These are phyloP conservation scores for Lomentospora prolificans DNA, from an alignment of 2,329 filamentous ascomycete genomes.

Conservation along the genomic window DNA sequence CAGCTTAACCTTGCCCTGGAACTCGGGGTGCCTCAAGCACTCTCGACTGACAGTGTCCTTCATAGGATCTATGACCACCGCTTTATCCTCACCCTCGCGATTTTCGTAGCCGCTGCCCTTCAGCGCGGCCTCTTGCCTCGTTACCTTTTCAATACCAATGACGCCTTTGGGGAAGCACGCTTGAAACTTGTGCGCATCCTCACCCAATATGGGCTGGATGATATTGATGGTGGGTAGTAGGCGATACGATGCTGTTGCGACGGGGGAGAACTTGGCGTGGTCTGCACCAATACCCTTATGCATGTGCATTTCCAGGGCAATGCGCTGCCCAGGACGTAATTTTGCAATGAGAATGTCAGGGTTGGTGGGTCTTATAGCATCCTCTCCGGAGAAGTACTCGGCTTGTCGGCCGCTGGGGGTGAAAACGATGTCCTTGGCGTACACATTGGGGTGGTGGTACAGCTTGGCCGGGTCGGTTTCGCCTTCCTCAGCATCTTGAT, in stretches of 20 bases:
- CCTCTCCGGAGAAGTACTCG: slow-evolving; percentile 56
- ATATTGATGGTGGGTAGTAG: slow-evolving; percentile 85
- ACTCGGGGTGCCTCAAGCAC: slow-evolving; percentile 82
- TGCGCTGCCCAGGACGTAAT: slow-evolving; percentile 79
- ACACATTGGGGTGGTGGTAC: slow-evolving; percentile 78
- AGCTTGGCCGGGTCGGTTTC: slow-evolving; percentile 76
- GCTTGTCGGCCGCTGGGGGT: slow-evolving; percentile 63
- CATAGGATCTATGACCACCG: slow-evolving; percentile 80
- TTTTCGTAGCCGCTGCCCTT: slow-evolving; percentile 59
- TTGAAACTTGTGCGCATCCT: slow-evolving; percentile 81
- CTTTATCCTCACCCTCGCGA: slow-evolving; percentile 71
- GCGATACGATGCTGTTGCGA: slow-evolving; percentile 88
- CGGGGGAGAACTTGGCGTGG: slow-evolving; percentile 94
- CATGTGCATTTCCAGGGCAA: slow-evolving; percentile 83
- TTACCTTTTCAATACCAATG: slow-evolving; percentile 67
- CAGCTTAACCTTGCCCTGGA: slow-evolving; percentile 90
- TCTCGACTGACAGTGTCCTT: slow-evolving; percentile 93
- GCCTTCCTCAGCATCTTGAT: slow-evolving; percentile 57
- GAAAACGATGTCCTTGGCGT: slow-evolving; percentile 70
- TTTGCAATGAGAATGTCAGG: slow-evolving; percentile 93
- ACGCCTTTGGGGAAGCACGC: slow-evolving; percentile 85
- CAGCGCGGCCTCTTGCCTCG: slow-evolving; percentile 51
- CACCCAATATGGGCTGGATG: slow-evolving; percentile 69
- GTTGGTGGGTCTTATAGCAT: slow-evolving; percentile 67
- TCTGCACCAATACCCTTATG: slow-evolving; percentile 90